These are phyloP conservation scores for Mixia osmundae DNA, from an alignment of 1,284 basidiomycete genomes.

Conservation along the genomic window DNA sequence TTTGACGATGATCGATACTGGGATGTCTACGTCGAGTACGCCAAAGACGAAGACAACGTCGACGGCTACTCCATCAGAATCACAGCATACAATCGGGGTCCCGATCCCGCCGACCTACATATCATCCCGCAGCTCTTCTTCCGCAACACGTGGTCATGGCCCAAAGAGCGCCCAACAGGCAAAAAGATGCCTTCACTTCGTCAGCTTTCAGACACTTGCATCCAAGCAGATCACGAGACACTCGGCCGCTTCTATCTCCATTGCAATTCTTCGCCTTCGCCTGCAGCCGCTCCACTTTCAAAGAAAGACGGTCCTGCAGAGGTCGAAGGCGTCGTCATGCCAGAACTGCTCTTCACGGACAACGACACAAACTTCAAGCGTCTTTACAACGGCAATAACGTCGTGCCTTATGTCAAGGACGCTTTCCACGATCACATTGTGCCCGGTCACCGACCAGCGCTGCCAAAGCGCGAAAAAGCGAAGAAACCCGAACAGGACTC, in stretches of 20 bases:
- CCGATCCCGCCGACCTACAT: constrained; percentile 83
- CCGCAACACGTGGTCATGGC: constrained; percentile 96
- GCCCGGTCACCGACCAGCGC: constrained; percentile 44
- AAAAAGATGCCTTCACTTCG: constrained; percentile 32
- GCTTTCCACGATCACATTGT: constrained; percentile 98
- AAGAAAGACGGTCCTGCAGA: constrained; percentile 39
- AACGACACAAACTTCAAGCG: constrained; percentile 91
- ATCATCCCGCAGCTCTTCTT: constrained; percentile 91
- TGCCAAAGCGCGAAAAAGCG: constrained; percentile 15
- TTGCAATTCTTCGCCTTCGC: constrained; percentile 74
- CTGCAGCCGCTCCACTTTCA: too few relatives aligned
- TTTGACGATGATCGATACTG: constrained; percentile 90
- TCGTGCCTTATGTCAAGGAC: constrained; percentile 69
- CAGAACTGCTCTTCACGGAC: constrained; percentile 73
- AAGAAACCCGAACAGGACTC: constrained; percentile 9
- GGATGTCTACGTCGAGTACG: constrained; percentile 97
- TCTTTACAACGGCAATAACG: constrained; percentile 68
- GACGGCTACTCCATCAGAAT: constrained; percentile 79
- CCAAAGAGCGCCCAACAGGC: constrained; percentile 49
- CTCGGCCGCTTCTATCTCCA: constrained; percentile 38
- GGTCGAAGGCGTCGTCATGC: constrained; percentile 37
- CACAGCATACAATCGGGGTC: constrained; percentile 87
- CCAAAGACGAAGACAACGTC: constrained; percentile 80
- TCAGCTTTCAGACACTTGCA: constrained; percentile 30
- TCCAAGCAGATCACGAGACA: constrained; percentile 50